Conservation (phyloP, 768 basidiomycete species). For the Boletellus sp. region DNA sequence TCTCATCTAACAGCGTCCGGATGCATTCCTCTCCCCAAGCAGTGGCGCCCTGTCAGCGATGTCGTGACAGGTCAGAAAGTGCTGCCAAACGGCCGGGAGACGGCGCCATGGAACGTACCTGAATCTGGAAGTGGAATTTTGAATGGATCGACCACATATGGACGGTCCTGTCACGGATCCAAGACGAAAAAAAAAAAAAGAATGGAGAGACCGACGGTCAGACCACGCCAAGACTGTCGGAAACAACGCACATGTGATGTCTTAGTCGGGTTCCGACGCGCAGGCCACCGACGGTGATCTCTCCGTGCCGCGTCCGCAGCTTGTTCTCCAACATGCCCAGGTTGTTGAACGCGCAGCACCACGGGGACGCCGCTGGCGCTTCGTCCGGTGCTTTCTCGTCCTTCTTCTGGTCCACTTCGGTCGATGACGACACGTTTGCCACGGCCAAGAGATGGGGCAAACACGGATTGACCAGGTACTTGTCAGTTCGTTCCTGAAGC, state of each 20-base stretch:
- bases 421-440: neutral
- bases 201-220: too few relatives aligned
- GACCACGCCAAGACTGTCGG: neutral
- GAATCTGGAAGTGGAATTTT: conserved; percentile 10
- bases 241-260: conserved; percentile 5
- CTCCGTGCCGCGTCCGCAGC: conserved; percentile 4
- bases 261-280: conserved; percentile 10
- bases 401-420: neutral
- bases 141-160: conserved; percentile 21
- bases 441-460: conserved; percentile 10
- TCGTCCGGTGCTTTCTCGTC: neutral
- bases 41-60: conserved; percentile 11
- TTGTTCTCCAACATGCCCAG: conserved; percentile 12
- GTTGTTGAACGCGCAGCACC: conserved; percentile 13
- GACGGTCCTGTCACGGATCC: neutral
- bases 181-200: neutral
- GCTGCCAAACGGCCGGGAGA: neutral
- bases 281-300: conserved; percentile 1
- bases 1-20: conserved; percentile 13
- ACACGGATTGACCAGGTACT: conserved; percentile 13
- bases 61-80: neutral
- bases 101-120: neutral
- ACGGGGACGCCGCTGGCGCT: neutral
- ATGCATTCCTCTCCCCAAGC: conserved; percentile 22
- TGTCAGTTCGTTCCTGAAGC: conserved; percentile 12